Conservation (phyloP, 163 green algal genomes). For the Scenedesmus sp. region DNA sequence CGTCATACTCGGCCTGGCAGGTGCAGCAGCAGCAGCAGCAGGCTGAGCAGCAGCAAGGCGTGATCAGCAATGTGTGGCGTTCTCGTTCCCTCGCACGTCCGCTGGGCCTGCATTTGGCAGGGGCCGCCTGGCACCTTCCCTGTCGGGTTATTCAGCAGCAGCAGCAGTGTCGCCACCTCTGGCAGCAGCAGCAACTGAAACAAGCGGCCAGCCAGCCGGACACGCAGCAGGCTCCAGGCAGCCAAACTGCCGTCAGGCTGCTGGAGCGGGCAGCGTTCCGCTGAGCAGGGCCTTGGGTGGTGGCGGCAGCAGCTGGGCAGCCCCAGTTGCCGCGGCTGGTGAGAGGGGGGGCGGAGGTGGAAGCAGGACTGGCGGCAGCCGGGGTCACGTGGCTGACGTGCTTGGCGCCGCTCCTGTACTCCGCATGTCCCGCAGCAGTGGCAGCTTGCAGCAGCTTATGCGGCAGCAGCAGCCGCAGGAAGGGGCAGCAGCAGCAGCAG, state of each 20-base stretch:
- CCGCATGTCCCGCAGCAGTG: conserved; percentile 15
- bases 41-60: conserved; percentile 7
- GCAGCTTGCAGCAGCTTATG: conserved; percentile 3
- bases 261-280: neutral
- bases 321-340: neutral
- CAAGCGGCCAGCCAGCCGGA: neutral
- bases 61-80: conserved; percentile 28
- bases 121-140: conserved; percentile 1
- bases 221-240: neutral
- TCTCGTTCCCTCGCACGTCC: conserved; percentile 41
- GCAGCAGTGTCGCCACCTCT: neutral
- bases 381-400: neutral
- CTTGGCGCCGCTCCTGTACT: neutral
- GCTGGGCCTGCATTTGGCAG: conserved; percentile 22
- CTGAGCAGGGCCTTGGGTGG: neutral
- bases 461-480: conserved; percentile 13
- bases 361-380: neutral
- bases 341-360: neutral
- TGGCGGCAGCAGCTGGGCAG: neutral
- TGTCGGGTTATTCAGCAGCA: conserved; percentile 22
- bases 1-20: neutral
- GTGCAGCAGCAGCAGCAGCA: conserved; percentile 42
- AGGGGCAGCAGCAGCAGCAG: neutral
- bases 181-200: neutral
- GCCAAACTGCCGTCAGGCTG: neutral